These are phyloP conservation scores for Irpex sp. DNA, from an alignment of 1,284 basidiomycete species.

Conservation along the genomic window DNA sequence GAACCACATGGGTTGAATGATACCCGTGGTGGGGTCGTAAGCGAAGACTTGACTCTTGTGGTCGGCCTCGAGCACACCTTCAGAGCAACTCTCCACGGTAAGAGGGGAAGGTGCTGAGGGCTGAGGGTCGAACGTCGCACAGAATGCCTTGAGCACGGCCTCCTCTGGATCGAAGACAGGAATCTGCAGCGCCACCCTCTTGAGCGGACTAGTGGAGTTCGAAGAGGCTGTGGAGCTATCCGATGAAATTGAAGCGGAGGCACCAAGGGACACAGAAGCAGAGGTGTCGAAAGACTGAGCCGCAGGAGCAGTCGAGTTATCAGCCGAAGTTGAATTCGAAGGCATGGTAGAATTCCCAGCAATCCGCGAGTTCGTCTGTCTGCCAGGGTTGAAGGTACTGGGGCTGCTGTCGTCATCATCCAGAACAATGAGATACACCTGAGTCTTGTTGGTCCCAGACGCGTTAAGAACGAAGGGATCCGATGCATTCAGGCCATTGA, in stretches of 20 bases:
- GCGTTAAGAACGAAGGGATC: conserved; percentile 47
- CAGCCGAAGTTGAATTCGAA: conserved; percentile 13
- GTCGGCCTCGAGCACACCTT: conserved; percentile 15
- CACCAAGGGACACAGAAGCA: not conserved
- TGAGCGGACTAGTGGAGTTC: conserved; percentile 8
- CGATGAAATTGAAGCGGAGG: conserved; percentile 1
- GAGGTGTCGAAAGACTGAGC: not conserved
- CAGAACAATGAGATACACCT: conserved; percentile 41
- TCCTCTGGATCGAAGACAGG: conserved; percentile 35
- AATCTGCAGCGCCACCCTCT: conserved; percentile 40
- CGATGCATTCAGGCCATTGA: conserved; percentile 20
- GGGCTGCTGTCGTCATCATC: conserved; percentile 2
- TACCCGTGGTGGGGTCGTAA: conserved; percentile 42
- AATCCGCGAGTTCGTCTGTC: not conserved
- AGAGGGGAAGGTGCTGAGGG: conserved; percentile 44
- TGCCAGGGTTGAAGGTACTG: conserved; percentile 7
- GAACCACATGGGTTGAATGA: conserved; percentile 49
- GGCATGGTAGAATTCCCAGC: conserved; percentile 8
- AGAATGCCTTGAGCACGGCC: conserved; percentile 38
- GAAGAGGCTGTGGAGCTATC: conserved; percentile 14
- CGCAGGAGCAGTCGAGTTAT: conserved; percentile 8
- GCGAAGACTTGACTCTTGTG: conserved; percentile 55
- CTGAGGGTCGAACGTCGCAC: conserved; percentile 55
- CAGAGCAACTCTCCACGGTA: conserved; percentile 40
- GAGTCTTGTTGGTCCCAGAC: conserved; percentile 45